A percentile compares a stretch with the other conserved stretches of the same genome.
Conservation (phyloP, 2,329 filamentous ascomycete species). For the Fusarium nygamai region DNA sequence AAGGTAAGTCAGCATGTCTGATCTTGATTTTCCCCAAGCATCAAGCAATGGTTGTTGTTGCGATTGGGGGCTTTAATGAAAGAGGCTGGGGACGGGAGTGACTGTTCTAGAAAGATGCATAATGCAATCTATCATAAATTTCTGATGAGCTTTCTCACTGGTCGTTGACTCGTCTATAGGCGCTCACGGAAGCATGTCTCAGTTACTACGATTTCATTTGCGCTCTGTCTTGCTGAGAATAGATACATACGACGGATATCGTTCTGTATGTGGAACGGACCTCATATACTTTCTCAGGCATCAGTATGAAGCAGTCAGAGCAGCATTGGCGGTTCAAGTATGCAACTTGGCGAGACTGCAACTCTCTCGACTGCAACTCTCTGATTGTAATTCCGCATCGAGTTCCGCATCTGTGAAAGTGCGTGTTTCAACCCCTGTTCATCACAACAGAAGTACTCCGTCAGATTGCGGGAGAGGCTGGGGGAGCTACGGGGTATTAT, state of each 20-base stretch:
- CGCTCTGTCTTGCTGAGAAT: not conserved
- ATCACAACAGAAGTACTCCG: not conserved
- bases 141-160: conserved; percentile 8
- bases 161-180: not conserved
- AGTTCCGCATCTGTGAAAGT: conserved; percentile 24
- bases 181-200: conserved; percentile 21
- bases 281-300: not conserved
- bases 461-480: conserved; percentile 28
- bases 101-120: conserved; percentile 30
- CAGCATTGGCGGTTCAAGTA: conserved; percentile 9
- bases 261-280: conserved; percentile 13
- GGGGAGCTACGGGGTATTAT: conserved; percentile 7
- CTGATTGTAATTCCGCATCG: not conserved
- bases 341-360: not conserved
- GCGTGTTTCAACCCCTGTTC: conserved; percentile 27
- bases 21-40: not conserved
- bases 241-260: conserved; percentile 1
- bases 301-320: not conserved
- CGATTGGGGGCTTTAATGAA: not conserved
- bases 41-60: not conserved
- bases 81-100: conserved; percentile 13
- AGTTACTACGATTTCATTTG: conserved; percentile 6
- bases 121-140: conserved; percentile 11
- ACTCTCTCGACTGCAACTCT: not conserved
- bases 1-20: conserved; percentile 7